phyloP scores from a whole-genome alignment of 2,329 filamentous ascomycete species.

The Dothideomycetes sp. region DNA sequence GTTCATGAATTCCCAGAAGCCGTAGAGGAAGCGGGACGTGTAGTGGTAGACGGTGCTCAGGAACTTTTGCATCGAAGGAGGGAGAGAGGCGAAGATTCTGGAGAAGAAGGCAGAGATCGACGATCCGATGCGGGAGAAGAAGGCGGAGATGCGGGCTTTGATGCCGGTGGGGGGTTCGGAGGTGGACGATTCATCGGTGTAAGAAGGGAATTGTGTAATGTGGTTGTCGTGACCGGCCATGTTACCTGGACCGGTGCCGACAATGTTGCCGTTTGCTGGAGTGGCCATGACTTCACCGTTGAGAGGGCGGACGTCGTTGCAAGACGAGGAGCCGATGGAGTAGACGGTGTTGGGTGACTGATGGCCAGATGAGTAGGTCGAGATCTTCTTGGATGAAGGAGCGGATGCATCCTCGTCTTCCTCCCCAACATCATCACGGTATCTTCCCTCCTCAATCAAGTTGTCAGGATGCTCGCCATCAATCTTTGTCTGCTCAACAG shows the following conservation, averaged over 20 bases:
- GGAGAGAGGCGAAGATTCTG: conserved; percentile 42
- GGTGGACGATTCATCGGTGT: conserved; percentile 22
- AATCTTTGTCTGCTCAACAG: conserved; percentile 56
- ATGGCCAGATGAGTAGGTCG: conserved; percentile 39
- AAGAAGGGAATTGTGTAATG: conserved; percentile 40
- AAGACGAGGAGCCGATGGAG: conserved; percentile 16
- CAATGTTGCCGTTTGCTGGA: conserved; percentile 41
- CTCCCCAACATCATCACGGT: conserved; percentile 39
- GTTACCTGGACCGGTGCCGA: conserved; percentile 30
- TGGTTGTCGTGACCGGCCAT: conserved; percentile 39
- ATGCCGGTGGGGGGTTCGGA: conserved; percentile 15
- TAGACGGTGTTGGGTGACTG: conserved; percentile 34
- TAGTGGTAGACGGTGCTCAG: conserved; percentile 36
- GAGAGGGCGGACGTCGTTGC: conserved; percentile 23
- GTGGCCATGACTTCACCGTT: conserved; percentile 30
- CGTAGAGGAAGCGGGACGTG: conserved; percentile 47
- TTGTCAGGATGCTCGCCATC: conserved; percentile 40
- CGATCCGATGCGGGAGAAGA: conserved; percentile 17
- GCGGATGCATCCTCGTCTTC: conserved; percentile 35
- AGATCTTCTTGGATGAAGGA: conserved; percentile 17
- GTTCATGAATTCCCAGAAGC: conserved; percentile 93
- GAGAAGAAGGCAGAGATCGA: conserved; percentile 26
- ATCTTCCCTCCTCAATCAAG: conserved; percentile 43
- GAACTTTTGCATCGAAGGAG: conserved; percentile 42
- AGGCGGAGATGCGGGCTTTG: conserved; percentile 18